Evolutionary conservation across 176 grass and related monocot species (phyloP).

Genomic region (Lolium perenne): DNA sequence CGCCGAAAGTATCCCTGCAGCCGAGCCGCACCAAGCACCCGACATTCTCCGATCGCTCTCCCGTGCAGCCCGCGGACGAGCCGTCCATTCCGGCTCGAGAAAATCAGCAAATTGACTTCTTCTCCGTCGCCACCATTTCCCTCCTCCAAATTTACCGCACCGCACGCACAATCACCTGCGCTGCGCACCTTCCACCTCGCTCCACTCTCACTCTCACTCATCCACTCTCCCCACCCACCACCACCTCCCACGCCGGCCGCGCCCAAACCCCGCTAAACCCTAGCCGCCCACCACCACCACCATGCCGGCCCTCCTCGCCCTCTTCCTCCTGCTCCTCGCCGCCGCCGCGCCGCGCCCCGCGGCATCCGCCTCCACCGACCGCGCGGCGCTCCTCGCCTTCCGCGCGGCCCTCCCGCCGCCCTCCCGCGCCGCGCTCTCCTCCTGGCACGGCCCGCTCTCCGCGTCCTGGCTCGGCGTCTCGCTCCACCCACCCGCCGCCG

Average conservation of each 20-base stretch:
- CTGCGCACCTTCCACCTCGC: no score
- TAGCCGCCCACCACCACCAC: slow-evolving; percentile 46
- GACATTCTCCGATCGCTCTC: background rate
- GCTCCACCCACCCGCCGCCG: slow-evolving; percentile 40
- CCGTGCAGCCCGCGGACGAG: background rate
- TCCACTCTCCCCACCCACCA: slow-evolving; percentile 36
- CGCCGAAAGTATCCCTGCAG: no score
- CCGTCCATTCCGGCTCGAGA: background rate
- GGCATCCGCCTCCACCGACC: slow-evolving; percentile 37
- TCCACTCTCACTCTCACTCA: slow-evolving; percentile 16
- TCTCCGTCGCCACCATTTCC: slow-evolving; percentile 4
- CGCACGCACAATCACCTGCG: background rate
- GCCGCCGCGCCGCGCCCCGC: background rate
- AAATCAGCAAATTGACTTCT: slow-evolving; percentile 18
- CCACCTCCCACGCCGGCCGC: slow-evolving; percentile 54
- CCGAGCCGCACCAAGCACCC: background rate
- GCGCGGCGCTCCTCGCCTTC: slow-evolving; percentile 56
- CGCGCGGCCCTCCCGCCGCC: slow-evolving; percentile 33
- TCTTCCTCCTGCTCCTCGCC: slow-evolving; percentile 34
- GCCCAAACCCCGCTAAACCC: slow-evolving; percentile 69
- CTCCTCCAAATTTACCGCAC: slow-evolving; percentile 5
- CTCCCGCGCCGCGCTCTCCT: slow-evolving; percentile 42
- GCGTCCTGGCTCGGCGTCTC: slow-evolving; percentile 59
- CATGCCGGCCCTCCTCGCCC: slow-evolving; percentile 41
- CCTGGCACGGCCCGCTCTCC: slow-evolving; percentile 59